These are phyloP conservation scores for Fusarium sp. DNA, from an alignment of 2,329 filamentous ascomycete genomes.

Conservation along the genomic window DNA sequence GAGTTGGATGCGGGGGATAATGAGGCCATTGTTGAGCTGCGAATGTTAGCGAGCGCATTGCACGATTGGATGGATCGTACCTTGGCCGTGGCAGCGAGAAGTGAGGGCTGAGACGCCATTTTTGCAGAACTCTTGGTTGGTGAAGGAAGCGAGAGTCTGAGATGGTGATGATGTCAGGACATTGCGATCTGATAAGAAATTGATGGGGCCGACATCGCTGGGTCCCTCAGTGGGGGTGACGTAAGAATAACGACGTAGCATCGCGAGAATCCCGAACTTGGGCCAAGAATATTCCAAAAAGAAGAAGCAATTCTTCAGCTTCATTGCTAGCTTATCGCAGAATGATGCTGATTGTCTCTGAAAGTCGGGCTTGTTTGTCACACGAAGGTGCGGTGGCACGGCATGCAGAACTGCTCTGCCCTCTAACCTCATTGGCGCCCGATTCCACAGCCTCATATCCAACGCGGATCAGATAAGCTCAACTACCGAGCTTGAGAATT, in stretches of 20 bases:
- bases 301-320: not conserved
- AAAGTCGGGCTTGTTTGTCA: not conserved
- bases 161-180: constrained; percentile 10
- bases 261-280: accelerated
- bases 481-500: not conserved
- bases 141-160: not conserved
- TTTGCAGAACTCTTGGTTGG: not conserved
- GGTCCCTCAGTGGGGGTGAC: constrained; percentile 6
- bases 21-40: constrained; percentile 70
- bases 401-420: not conserved
- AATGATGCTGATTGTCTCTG: not conserved
- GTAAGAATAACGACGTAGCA: not conserved
- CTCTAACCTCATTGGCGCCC: not conserved
- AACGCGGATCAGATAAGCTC: not conserved
- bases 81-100: constrained; percentile 39
- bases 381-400: not conserved
- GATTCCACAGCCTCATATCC: not conserved
- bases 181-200: constrained; percentile 9
- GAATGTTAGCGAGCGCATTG: not conserved
- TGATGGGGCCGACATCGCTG: constrained; percentile 19
- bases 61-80: not conserved
- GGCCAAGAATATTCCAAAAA: not conserved
- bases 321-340: not conserved
- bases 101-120: constrained; percentile 36
- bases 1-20: constrained; percentile 77